Conservation (phyloP, 164 flowering plant genomes). For the Piper longum region DNA sequence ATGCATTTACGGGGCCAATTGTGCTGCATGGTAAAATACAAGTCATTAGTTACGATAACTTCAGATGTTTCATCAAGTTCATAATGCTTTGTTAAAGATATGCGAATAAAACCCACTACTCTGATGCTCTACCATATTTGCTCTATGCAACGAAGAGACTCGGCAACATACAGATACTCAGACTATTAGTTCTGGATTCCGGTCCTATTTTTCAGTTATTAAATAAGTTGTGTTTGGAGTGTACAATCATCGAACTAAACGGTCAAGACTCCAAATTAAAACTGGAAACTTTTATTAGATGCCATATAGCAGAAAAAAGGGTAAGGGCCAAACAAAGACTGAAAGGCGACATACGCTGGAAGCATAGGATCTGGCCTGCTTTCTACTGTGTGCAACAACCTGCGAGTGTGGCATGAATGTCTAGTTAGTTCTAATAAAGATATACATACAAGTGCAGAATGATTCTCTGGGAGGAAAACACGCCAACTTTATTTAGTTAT, state of each 20-base stretch:
- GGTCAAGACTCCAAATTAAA: too few species aligned
- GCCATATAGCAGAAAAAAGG: too few species aligned
- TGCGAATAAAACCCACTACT: too few species aligned
- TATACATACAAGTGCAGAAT: not conserved
- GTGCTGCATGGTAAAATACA: constrained; percentile 12
- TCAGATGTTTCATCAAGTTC: not conserved
- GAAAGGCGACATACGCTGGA: constrained; percentile 30
- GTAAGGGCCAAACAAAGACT: not conserved
- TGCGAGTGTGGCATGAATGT: constrained; percentile 8
- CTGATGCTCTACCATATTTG: too few species aligned
- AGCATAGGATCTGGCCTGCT: constrained; percentile 63
- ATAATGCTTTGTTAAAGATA: too few species aligned
- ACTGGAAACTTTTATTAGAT: too few species aligned
- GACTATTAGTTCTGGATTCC: too few species aligned
- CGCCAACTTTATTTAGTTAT: not conserved
- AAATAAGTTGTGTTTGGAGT: too few species aligned
- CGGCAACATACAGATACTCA: too few species aligned
- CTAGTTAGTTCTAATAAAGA: not conserved
- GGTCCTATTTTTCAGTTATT: too few species aligned
- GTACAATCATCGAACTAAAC: too few species aligned
- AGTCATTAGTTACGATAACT: not conserved
- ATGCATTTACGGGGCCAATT: constrained; percentile 18
- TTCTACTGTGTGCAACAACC: constrained; percentile 35
- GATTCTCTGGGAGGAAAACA: not conserved
- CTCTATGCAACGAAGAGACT: too few species aligned